Base-by-base conservation (phyloP, 2,329 filamentous ascomycete genomes). In the Trichoderma endophyticum region DNA sequence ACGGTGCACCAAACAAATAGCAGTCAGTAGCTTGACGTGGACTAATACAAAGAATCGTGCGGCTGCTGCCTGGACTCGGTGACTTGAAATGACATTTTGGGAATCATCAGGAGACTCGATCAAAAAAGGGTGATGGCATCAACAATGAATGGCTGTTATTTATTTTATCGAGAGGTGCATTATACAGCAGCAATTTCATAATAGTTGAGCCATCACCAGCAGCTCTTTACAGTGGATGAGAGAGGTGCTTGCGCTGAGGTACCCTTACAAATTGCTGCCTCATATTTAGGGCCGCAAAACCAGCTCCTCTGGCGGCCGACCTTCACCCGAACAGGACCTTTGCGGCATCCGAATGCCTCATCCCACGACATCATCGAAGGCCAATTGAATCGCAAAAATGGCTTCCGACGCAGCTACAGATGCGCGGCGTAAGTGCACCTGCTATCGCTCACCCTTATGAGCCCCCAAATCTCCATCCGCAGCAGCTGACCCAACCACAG, bases 351-450 rank as follows among this genome's bases (percentile, higher is more conserved):
- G 24, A 36, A 57, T 65, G 61, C 56, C 64, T 69, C 65, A 69
- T 57, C 71, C 66, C 71, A 72, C 59, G 66, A 65, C 43, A 71
- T 71, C 66, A 48, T 71, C 61, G 75, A 78, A 76, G 76, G 74
- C 77, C 81, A 80, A 82, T 82, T 80, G 79, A 80, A 76, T 71
- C 76, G 56, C 72, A 72, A 80, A 76, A 36, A 83, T 83, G 82
- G 81, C 76, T 77, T 78, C 79, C 77, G 80, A 80, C 76, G 75
- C 80, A 74, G 74, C 77, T 74, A 76, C 80, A 73, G 80, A 82
- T 76, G 77, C 80, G 75, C 80, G 81, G 77, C 80, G 81, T 83
- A 81, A 74, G 81, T 81, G 72, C 36, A 51, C 36, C 65, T 34
- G 63, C 57, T 24, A 18, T 34, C 14, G 0, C 26, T 7, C 1